A percentile compares a stretch with the other conserved stretches of the same genome.
Evolutionary conservation across 2,329 filamentous ascomycete genomes (phyloP).

Genomic region (Fusarium subtropicale): DNA sequence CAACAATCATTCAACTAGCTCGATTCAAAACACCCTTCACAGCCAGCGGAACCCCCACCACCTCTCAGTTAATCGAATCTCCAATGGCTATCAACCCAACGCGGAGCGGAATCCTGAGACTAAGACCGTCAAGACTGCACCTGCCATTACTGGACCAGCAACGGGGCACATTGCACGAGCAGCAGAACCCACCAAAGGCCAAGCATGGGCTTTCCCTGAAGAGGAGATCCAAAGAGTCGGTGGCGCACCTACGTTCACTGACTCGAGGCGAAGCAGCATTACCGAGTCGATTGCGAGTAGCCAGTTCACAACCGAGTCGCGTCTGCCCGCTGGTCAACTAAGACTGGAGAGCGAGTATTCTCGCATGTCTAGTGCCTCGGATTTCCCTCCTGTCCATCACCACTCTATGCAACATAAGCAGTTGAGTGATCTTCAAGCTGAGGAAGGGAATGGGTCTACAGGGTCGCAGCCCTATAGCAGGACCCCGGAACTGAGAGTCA

Average conservation of each 20-base stretch:
- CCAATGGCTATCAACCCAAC: constrained; percentile 72
- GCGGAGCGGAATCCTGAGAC: constrained; percentile 68
- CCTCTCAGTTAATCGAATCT: constrained; percentile 68
- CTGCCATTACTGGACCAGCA: constrained; percentile 79
- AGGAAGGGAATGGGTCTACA: constrained; percentile 62
- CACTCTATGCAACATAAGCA: constrained; percentile 81
- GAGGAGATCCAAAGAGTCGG: constrained; percentile 69
- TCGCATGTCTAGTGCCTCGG: constrained; percentile 64
- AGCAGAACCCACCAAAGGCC: constrained; percentile 83
- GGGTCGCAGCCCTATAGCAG: constrained; percentile 82
- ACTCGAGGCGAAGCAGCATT: constrained; percentile 79
- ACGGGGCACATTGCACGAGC: constrained; percentile 75
- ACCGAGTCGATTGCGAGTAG: constrained; percentile 83
- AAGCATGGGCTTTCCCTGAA: constrained; percentile 86
- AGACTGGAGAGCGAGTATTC: constrained; percentile 70
- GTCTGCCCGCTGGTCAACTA: constrained; percentile 77
- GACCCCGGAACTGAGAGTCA: constrained; percentile 83
- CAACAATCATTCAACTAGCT: constrained; percentile 80
- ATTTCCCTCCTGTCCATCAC: constrained; percentile 74
- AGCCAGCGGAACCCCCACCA: constrained; percentile 72
- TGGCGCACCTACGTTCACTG: constrained; percentile 62
- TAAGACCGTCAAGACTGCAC: constrained; percentile 73
- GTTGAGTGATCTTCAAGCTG: constrained; percentile 72
- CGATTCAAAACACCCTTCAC: constrained; percentile 77
- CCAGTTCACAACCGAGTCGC: constrained; percentile 80